A percentile compares a stretch with the other conserved stretches of the same genome.
Conservation (phyloP, 169 alveolate genomes). For the Plasmodium gallinaceum region DNA sequence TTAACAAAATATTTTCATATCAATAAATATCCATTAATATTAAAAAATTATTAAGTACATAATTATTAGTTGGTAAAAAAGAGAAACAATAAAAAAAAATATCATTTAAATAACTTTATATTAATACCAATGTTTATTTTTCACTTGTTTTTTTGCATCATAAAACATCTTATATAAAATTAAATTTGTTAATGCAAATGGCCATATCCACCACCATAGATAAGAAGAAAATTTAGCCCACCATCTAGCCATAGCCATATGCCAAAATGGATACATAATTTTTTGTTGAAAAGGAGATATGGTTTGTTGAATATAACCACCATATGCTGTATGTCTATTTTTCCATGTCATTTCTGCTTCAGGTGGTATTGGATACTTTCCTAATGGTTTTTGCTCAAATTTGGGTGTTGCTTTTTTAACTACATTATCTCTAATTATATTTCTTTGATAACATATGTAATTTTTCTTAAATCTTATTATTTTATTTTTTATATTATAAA, state of each 20-base stretch:
- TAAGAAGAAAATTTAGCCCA: conserved; percentile 87
- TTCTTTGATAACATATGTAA: conserved; percentile 58
- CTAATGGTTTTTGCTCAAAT: conserved; percentile 87
- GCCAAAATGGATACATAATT: conserved; percentile 89
- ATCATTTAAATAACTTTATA: neutral
- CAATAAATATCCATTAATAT: no score
- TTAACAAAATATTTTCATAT: no score
- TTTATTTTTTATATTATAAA: conserved; percentile 12
- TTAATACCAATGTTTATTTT: conserved; percentile 70
- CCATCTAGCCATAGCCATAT: conserved; percentile 90
- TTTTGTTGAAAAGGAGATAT: conserved; percentile 91
- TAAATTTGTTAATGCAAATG: conserved; percentile 80
- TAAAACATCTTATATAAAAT: conserved; percentile 72
- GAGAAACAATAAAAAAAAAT: neutral
- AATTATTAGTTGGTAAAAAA: no score
- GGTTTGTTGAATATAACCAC: conserved; percentile 90
- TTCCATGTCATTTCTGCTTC: conserved; percentile 91
- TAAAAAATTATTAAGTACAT: no score
- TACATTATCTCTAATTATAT: conserved; percentile 22
- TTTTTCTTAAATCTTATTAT: conserved; percentile 9
- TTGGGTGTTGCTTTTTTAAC: conserved; percentile 83
- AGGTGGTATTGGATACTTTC: conserved; percentile 91
- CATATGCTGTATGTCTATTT: conserved; percentile 88
- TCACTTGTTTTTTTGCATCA: conserved; percentile 70
- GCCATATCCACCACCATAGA: conserved; percentile 87